Base-by-base conservation (phyloP, 1,139 yeast genomes). In the Candida pseudocylindracea region DNA sequence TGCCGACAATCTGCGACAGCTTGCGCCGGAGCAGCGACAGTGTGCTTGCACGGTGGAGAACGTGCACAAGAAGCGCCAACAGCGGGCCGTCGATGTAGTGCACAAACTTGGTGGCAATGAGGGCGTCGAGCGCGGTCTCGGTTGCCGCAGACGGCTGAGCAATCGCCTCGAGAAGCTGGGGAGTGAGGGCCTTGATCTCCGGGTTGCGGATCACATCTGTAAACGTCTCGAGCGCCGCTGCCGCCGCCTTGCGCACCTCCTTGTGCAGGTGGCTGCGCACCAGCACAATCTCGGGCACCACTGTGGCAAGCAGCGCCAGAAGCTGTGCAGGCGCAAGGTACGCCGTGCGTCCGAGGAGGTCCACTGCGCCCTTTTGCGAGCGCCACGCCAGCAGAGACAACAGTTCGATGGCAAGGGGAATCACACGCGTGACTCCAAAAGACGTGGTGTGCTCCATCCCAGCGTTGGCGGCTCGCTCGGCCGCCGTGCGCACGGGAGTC, bases 71-170 rank as follows among this genome's bases (percentile, higher is more conserved):
- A 44, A 91, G 63, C 1, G 99, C 98, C 46, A 91, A 63, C 1
- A 96, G 85, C 2, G 99, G 95, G 26, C 96, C 95, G 55, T 91
- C 99, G 41, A 91, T 88, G 50, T 85, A 91, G 53, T 91, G 98
- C 32, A 83, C 93, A 45, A 91, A 91, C 45, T 88, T 92, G 1
- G 98, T 91, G 45, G 70, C 72, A 39, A 85, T 72, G 45, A 91
- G 64, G 27, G 80, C 72, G 43, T 83, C 93, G 36, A 91, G 60
- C 0, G 98, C 96, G 7, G 57, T 70, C 38, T 81, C 94, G 8
- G 98, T 88, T 52, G 74, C 59, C 43, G 68, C 75, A 0, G 95
- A 78, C 30, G 98, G 96, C 46, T 91, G 94, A 37, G 95, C 93
- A 50, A 91, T 88, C 24, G 98, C 98, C 41, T 75, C 71, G 42